Percentiles rank a stretch among this genome's conserved stretches.
phyloP scores from a whole-genome alignment of 768 basidiomycete species.

The Calocybe cyanea region DNA sequence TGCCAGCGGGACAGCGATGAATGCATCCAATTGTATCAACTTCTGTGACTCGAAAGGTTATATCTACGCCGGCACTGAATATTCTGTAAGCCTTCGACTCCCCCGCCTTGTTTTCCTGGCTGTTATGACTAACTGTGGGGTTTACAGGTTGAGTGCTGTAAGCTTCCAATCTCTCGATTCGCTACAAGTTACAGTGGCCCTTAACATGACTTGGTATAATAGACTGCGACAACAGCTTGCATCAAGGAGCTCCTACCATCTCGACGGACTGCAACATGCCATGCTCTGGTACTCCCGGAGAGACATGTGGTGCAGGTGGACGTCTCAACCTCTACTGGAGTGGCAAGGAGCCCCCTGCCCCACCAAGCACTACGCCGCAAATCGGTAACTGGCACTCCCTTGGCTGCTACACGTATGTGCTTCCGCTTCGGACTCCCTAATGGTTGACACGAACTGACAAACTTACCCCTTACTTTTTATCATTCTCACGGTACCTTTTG shows the following conservation, averaged over 20 bases:
- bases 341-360: conserved; percentile 50
- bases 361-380: conserved; percentile 48
- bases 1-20: conserved; percentile 52
- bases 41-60: conserved; percentile 46
- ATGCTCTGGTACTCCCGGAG: conserved; percentile 55
- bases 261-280: conserved; percentile 54
- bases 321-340: conserved; percentile 64
- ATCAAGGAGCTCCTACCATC: conserved; percentile 40
- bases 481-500: conserved; percentile 12
- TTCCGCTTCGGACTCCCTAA: conserved; percentile 2
- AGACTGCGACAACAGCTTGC: conserved; percentile 65
- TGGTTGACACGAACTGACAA: conserved; percentile 34
- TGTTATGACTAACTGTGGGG: conserved; percentile 15
- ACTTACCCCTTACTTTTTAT: conserved; percentile 33
- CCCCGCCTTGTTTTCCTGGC: not conserved
- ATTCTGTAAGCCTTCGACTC: conserved; percentile 28
- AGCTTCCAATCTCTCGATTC: conserved; percentile 10
- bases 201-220: conserved; percentile 5
- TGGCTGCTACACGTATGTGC: conserved; percentile 67
- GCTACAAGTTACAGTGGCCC: not conserved
- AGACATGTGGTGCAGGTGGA: conserved; percentile 59
- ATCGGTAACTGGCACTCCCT: conserved; percentile 66
- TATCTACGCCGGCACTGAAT: conserved; percentile 71
- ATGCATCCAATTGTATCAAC: conserved; percentile 46
- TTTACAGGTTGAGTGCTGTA: conserved; percentile 51